These are phyloP conservation scores for Ceratocystis cubensis DNA, from an alignment of 2,329 filamentous ascomycete species.

Conservation along the genomic window DNA sequence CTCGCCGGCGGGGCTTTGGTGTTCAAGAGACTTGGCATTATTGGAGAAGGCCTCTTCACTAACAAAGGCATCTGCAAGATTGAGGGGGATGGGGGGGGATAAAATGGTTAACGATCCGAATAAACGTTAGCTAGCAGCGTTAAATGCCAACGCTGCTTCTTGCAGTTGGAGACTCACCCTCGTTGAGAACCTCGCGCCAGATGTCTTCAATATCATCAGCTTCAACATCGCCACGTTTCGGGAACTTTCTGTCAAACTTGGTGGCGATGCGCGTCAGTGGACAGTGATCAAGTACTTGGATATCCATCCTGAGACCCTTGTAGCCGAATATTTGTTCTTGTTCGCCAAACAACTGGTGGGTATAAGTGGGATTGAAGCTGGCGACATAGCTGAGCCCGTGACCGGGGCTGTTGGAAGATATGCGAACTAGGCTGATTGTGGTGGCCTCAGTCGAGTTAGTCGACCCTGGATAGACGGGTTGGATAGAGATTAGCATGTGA, in stretches of 20 bases:
- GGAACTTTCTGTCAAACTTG: constrained; percentile 12
- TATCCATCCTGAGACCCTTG: constrained; percentile 61
- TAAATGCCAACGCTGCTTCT: not conserved
- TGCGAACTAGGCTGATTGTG: constrained; percentile 45
- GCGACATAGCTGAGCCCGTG: constrained; percentile 36
- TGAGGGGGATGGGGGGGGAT: too few species aligned
- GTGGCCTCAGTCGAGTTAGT: constrained; percentile 50
- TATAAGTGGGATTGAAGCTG: constrained; percentile 73
- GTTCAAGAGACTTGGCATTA: constrained; percentile 26
- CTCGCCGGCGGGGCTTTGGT: constrained; percentile 13
- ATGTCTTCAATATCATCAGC: constrained; percentile 18
- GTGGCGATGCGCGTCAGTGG: constrained; percentile 11
- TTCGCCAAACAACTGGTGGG: constrained; percentile 88
- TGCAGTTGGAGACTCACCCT: constrained; percentile 3
- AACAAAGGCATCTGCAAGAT: constrained; percentile 49
- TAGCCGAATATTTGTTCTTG: constrained; percentile 87
- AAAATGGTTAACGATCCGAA: constrained; percentile 8
- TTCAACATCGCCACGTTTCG: constrained; percentile 18
- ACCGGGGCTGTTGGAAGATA: constrained; percentile 36
- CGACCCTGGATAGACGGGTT: constrained; percentile 36
- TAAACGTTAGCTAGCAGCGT: constrained; percentile 44
- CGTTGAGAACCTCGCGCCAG: constrained; percentile 16
- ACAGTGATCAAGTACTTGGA: constrained; percentile 38
- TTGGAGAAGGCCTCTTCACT: constrained; percentile 45
- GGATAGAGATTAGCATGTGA: constrained; percentile 22